Percentiles rank a stretch among this genome's conserved stretches.
These are phyloP conservation scores for Emmonsiellopsis sp. DNA, from an alignment of 2,329 filamentous ascomycete species.

Conservation along the genomic window DNA sequence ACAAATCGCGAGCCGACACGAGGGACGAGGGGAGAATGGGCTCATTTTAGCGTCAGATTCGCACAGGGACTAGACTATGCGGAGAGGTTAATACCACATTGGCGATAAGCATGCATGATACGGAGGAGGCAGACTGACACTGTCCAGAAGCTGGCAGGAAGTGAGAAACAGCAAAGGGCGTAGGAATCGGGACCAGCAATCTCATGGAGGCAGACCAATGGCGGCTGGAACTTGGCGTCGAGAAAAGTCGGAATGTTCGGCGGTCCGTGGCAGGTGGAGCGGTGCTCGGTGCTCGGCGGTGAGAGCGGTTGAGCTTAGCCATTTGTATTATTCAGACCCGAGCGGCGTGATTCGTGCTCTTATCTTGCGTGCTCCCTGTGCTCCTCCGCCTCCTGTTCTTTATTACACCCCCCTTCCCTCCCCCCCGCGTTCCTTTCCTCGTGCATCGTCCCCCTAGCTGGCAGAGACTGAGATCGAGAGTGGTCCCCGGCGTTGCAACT, in stretches of 20 bases:
- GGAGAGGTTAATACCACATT: too few relatives aligned
- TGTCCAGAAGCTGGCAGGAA: too few relatives aligned
- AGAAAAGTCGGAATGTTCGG: constrained; percentile 1
- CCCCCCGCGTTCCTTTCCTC: constrained; percentile 7
- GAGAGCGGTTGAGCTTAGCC: neutral
- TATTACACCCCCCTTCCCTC: neutral
- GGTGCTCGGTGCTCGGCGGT: neutral
- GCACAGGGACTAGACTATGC: too few relatives aligned
- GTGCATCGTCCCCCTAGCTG: neutral
- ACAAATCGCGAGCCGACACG: too few relatives aligned
- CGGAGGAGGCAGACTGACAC: too few relatives aligned
- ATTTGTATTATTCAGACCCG: neutral
- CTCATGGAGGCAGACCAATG: too few relatives aligned
- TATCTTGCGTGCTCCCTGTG: neutral
- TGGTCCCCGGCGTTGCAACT: neutral
- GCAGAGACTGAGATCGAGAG: constrained; percentile 3
- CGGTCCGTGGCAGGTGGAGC: neutral
- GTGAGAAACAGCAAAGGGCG: too few relatives aligned
- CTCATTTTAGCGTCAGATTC: too few relatives aligned
- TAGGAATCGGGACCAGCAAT: too few relatives aligned
- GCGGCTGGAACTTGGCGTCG: too few relatives aligned
- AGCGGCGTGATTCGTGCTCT: neutral
- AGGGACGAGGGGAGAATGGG: too few relatives aligned
- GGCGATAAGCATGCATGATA: too few relatives aligned
- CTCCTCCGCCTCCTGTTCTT: neutral